A percentile compares a stretch with the other conserved stretches of the same genome.
phyloP scores from a whole-genome alignment of 2,329 filamentous ascomycete species.

The Sclerotinia glacialis region DNA sequence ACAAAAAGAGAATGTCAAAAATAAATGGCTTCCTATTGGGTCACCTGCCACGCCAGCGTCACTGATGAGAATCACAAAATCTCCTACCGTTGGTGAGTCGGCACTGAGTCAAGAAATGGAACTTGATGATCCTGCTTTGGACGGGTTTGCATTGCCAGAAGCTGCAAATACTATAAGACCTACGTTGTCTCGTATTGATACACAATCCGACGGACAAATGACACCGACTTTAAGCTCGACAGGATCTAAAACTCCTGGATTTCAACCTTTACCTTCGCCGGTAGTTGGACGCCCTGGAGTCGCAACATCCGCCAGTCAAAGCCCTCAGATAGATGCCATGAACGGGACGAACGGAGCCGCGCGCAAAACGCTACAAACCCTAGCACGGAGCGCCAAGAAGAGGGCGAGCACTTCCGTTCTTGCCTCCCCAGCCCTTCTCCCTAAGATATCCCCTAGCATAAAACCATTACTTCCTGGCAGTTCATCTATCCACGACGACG shows the following conservation, averaged over 20 bases:
- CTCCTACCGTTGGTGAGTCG: slow-evolving; percentile 37
- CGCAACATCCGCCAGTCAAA: slow-evolving; percentile 49
- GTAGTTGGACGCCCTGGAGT: slow-evolving; percentile 30
- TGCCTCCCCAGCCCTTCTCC: slow-evolving; percentile 81
- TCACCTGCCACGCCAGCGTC: slow-evolving; percentile 83
- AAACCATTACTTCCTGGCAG: slow-evolving; percentile 76
- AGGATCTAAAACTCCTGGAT: slow-evolving; percentile 40
- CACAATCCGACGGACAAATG: slow-evolving; percentile 49
- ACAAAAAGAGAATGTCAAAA: slow-evolving; percentile 46
- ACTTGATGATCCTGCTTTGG: slow-evolving; percentile 54
- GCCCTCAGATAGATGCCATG: slow-evolving; percentile 52
- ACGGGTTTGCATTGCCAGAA: slow-evolving; percentile 71
- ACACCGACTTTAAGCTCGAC: slow-evolving; percentile 53
- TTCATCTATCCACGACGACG: slow-evolving; percentile 49
- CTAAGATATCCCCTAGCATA: slow-evolving; percentile 90
- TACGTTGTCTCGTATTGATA: slow-evolving; percentile 50
- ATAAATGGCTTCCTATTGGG: slow-evolving; percentile 34
- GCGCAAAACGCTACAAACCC: slow-evolving; percentile 53
- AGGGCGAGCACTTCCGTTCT: slow-evolving; percentile 69
- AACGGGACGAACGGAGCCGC: slow-evolving; percentile 46
- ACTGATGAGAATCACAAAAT: slow-evolving; percentile 68
- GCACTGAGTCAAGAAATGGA: slow-evolving; percentile 48
- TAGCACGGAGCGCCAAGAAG: slow-evolving; percentile 63
- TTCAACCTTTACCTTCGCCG: slow-evolving; percentile 48
- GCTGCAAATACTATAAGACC: slow-evolving; percentile 54